These are phyloP conservation scores for Aspergillus awamori DNA, from an alignment of 2,329 filamentous ascomycete genomes.

Conservation along the genomic window DNA sequence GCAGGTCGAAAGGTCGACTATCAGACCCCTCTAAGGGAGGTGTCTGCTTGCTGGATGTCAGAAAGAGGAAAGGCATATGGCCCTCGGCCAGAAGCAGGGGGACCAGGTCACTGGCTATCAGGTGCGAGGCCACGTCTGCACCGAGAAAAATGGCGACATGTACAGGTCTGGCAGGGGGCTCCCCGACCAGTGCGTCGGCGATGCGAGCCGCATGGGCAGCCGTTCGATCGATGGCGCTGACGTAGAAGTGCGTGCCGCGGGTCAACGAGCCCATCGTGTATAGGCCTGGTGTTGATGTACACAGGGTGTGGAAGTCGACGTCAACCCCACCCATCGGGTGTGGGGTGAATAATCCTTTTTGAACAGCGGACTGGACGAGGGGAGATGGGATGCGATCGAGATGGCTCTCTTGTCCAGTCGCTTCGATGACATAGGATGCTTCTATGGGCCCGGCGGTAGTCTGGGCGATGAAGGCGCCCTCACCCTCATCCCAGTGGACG, in stretches of 20 bases:
- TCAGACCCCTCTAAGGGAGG: not conserved
- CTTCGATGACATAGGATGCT: slow-evolving; percentile 15
- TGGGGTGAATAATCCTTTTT: slow-evolving; percentile 9
- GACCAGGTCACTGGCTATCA: slow-evolving; percentile 13
- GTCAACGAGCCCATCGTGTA: slow-evolving; percentile 15
- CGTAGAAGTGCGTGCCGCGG: slow-evolving; percentile 16
- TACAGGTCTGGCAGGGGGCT: slow-evolving; percentile 6
- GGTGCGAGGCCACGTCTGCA: slow-evolving; percentile 10
- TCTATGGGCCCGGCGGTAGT: slow-evolving; percentile 7
- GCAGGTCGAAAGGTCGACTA: slow-evolving; percentile 1
- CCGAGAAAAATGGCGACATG: slow-evolving; percentile 16
- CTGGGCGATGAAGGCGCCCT: slow-evolving; percentile 3
- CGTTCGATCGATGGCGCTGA: slow-evolving; percentile 14
- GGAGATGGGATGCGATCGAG: slow-evolving; percentile 12
- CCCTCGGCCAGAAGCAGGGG: slow-evolving; percentile 13
- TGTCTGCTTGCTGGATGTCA: not conserved
- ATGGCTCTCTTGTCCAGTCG: slow-evolving; percentile 14
- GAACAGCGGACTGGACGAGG: slow-evolving; percentile 11
- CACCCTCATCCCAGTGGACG: slow-evolving; percentile 4
- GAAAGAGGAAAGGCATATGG: slow-evolving; percentile 17
- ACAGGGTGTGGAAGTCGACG: slow-evolving; percentile 14
- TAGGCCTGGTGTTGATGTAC: slow-evolving; percentile 8
- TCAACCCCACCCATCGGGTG: slow-evolving; percentile 13
- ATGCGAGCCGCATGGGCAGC: slow-evolving; percentile 14
- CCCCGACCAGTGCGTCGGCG: slow-evolving; percentile 12